Evolutionary conservation across 495 filamentous ascomycete genomes (phyloP).

Genomic region (Articulospora tetracladia): DNA sequence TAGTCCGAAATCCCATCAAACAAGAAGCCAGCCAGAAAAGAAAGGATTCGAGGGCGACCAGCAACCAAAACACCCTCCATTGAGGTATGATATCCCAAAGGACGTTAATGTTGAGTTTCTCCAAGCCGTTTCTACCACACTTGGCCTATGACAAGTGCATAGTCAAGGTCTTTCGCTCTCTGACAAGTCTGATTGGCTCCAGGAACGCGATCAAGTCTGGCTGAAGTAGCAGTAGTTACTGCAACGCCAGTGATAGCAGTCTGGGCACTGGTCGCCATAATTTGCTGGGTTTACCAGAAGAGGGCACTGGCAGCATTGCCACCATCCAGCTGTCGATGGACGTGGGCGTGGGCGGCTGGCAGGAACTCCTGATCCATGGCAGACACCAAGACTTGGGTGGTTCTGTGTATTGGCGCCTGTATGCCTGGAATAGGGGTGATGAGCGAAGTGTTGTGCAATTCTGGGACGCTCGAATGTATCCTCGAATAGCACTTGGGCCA

Average conservation of each 20-base stretch:
- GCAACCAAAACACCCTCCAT: no score
- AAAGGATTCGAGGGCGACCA: no score
- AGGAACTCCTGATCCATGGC: background rate
- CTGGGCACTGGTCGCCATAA: background rate
- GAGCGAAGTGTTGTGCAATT: background rate
- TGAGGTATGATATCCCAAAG: background rate
- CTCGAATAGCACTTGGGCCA: background rate
- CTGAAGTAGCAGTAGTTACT: background rate
- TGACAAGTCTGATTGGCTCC: background rate
- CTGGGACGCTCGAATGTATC: background rate
- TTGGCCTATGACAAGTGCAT: no score
- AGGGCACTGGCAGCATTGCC: conserved; percentile 6
- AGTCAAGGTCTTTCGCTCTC: no score
- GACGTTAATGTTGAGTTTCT: background rate
- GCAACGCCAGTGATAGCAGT: background rate
- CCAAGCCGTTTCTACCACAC: background rate
- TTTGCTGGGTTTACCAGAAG: background rate
- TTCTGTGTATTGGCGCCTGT: background rate
- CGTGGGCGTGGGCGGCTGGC: background rate
- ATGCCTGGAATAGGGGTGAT: background rate
- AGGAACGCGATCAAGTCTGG: background rate
- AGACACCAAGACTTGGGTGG: background rate
- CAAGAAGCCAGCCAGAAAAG: no score
- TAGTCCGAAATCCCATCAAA: no score
- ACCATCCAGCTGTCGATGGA: conserved; percentile 1